Evolutionary conservation across 768 basidiomycete species (phyloP).

Genomic region (Lactarius trivialis): DNA sequence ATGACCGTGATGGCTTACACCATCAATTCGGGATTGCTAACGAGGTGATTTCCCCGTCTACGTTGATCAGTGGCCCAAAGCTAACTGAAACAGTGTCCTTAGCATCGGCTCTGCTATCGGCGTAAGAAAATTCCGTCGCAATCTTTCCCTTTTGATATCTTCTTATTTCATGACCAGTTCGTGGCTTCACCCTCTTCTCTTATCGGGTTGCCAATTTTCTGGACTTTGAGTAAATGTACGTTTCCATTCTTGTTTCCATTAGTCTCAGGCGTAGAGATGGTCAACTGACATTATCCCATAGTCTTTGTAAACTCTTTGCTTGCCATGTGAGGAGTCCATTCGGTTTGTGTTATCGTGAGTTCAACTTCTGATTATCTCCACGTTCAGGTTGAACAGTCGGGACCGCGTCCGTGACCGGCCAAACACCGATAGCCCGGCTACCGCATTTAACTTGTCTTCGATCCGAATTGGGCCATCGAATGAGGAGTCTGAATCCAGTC

Average conservation of each 20-base stretch:
- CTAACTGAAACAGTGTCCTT: not conserved
- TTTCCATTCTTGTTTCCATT: no score
- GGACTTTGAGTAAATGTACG: not conserved
- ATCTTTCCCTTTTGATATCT: not conserved
- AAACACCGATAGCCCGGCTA: not conserved
- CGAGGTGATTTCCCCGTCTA: not conserved
- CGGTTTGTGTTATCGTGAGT: not conserved
- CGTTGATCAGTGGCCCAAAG: not conserved
- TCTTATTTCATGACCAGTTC: not conserved
- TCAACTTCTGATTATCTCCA: not conserved
- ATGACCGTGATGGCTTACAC: not conserved
- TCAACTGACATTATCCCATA: not conserved
- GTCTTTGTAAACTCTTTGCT: not conserved
- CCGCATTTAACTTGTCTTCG: not conserved
- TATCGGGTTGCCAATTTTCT: not conserved
- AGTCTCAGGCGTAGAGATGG: not conserved
- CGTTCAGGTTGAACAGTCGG: not conserved
- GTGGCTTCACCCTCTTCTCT: not conserved
- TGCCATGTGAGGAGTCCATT: not conserved
- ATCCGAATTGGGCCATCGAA: not conserved
- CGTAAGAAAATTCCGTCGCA: not conserved
- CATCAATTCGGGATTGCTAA: not conserved
- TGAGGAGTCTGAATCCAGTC: not conserved
- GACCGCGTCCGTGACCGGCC: not conserved
- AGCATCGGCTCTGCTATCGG: not conserved